A percentile compares a stretch with the other conserved stretches of the same genome.
Conservation (phyloP, 139 green algal genomes). For the Tetraselmis striata region DNA sequence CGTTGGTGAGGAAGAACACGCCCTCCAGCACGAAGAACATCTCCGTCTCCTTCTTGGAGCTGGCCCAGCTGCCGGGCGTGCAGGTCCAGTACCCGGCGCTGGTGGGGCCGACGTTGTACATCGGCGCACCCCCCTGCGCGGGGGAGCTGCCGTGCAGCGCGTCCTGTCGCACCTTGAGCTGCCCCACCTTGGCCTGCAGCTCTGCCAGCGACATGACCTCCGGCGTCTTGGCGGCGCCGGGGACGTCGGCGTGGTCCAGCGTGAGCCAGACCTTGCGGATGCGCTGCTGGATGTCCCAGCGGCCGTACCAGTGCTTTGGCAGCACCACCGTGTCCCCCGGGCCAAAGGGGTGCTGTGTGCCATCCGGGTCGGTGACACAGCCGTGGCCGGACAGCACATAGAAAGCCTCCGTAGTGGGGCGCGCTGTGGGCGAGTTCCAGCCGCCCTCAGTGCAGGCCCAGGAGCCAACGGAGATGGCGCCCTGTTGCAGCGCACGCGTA, state of each 20-base stretch:
- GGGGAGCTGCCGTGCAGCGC: neutral
- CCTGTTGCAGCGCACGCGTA: neutral
- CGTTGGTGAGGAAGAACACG: slow-evolving; percentile 16
- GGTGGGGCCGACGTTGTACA: slow-evolving; percentile 7
- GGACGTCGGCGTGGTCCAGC: slow-evolving; percentile 5
- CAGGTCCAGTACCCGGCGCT: slow-evolving; percentile 4
- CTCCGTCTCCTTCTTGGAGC: neutral
- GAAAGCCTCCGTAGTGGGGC: slow-evolving; percentile 11
- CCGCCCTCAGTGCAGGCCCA: slow-evolving; percentile 16
- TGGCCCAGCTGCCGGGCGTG: neutral
- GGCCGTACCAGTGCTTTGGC: slow-evolving; percentile 9
- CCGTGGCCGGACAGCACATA: slow-evolving; percentile 7
- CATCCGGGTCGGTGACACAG: slow-evolving; percentile 9
- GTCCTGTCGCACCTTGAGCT: neutral
- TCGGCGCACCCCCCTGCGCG: neutral
- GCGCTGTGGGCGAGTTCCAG: neutral
- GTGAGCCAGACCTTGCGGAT: slow-evolving; percentile 17
- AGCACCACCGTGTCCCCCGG: slow-evolving; percentile 11
- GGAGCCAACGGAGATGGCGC: neutral
- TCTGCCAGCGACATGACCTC: slow-evolving; percentile 7
- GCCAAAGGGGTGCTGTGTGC: slow-evolving; percentile 13
- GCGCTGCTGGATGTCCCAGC: slow-evolving; percentile 4
- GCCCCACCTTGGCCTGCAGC: neutral
- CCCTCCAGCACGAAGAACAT: slow-evolving; percentile 9
- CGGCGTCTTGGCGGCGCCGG: neutral